A percentile compares a stretch with the other conserved stretches of the same genome.
Evolutionary conservation across 768 basidiomycete genomes (phyloP).

Genomic region (Mycena indigotica): DNA sequence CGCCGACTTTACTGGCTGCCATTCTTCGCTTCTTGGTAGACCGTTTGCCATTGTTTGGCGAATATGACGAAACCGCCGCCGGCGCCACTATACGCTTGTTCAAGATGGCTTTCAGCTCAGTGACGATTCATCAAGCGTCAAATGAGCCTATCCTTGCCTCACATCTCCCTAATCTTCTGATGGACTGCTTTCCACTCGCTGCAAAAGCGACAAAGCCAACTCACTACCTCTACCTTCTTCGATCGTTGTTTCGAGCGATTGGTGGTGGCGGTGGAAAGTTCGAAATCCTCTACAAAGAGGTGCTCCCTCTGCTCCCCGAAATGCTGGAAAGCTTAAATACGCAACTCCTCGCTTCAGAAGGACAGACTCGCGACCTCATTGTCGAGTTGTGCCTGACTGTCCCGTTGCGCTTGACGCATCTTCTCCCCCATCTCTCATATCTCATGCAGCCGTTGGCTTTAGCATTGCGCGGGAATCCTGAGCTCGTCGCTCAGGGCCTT

Average conservation of each 20-base stretch:
- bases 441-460: slow-evolving; percentile 95
- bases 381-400: slow-evolving; percentile 97
- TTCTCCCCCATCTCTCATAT: slow-evolving; percentile 92
- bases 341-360: slow-evolving; percentile 83
- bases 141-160: slow-evolving; percentile 95
- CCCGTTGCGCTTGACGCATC: slow-evolving; percentile 90
- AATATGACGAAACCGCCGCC: slow-evolving; percentile 79
- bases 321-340: slow-evolving; percentile 95
- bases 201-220: slow-evolving; percentile 88
- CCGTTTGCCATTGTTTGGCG: slow-evolving; percentile 79
- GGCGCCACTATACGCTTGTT: slow-evolving; percentile 87
- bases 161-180: slow-evolving; percentile 89
- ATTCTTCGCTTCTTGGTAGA: slow-evolving; percentile 85
- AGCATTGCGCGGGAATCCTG: slow-evolving; percentile 82
- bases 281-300: slow-evolving; percentile 93
- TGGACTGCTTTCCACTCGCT: slow-evolving; percentile 94
- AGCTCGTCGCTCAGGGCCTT: slow-evolving; percentile 92
- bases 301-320: slow-evolving; percentile 92
- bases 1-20: slow-evolving; percentile 84
- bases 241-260: slow-evolving; percentile 91
- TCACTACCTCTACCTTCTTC: slow-evolving; percentile 90
- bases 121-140: slow-evolving; percentile 64
- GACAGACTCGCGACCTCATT: slow-evolving; percentile 85
- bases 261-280: slow-evolving; percentile 91
- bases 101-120: slow-evolving; percentile 93